Base-by-base conservation (phyloP, 495 filamentous ascomycete species). In the Xylaria palmicola region DNA sequence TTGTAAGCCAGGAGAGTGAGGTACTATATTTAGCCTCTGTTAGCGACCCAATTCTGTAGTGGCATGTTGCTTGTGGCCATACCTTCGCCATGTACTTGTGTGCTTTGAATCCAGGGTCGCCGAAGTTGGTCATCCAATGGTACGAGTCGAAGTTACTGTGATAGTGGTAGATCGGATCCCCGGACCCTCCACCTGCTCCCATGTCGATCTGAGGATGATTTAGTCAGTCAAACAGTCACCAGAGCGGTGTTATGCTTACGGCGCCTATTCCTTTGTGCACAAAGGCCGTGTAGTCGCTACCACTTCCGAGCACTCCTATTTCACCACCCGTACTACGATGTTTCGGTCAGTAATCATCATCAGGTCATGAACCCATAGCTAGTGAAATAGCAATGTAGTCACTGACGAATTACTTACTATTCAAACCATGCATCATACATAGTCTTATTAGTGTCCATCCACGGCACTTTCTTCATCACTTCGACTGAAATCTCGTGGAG, bases 211-310 rank as follows among this genome's bases (percentile, higher is more conserved):
- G 20, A 12, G 6, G 41, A 53, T 5, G 3, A 29, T 39, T 34
- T 19, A 36, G 19, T 30, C 13, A 54, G n/a, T 50, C 8, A 37
- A 20, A 27, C 41, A 30, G 41, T 17, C n/a, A n/a, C 40, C 1
- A 15, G 29, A 36, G 6, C n/a, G 60, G 32, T 64, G 59, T 37
- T 20, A 49, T 8, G 20, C 88, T 87, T 47, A 87, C 87, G 27
- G 91, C 88, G 19, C 88, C 88, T 50, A 94, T 83, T 32, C 91
- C 91, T 0, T 85, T 85, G 63, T 91, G 85, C 67, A 94, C 86
- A 64, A 94, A 97, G 4, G 91, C 83, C n/a, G 91, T 87, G 68
- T 89, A 92, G 62, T 96, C 92, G 66, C 88, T 88, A n/a, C 88
- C 89, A 37, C 86, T 85, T n/a, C 90, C 90, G 10, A 95, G 75